Percentiles rank a stretch among this genome's conserved stretches.
Evolutionary conservation across 1,284 basidiomycete genomes (phyloP).

Genomic region (Trichosporon ovoides): DNA sequence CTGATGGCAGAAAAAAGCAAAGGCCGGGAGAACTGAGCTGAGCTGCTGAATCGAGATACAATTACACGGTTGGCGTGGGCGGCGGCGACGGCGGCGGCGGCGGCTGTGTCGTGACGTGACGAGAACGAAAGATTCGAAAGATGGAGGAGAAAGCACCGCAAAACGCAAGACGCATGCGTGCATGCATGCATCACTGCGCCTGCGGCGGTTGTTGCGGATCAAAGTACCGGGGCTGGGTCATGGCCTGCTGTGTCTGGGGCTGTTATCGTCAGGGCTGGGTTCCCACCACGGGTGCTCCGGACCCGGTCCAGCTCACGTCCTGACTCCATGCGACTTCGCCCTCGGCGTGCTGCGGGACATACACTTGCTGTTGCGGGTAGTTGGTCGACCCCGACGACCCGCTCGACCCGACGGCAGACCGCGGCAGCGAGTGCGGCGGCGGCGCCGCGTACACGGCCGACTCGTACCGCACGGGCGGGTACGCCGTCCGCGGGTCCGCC

Average conservation of each 20-base stretch:
- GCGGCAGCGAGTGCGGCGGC: constrained; percentile 26
- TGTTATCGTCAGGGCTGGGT: constrained; percentile 18
- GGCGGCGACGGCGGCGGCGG: no score
- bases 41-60: no score
- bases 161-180: no score
- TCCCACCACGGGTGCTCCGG: constrained; percentile 12
- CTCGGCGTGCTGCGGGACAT: constrained; percentile 15
- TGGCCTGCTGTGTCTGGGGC: neutral
- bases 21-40: no score
- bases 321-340: constrained; percentile 22
- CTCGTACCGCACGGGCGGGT: constrained; percentile 31
- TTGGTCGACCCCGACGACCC: constrained; percentile 12
- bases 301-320: constrained; percentile 22
- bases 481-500: constrained; percentile 30
- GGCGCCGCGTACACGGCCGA: constrained; percentile 28
- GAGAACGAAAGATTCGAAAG: no score
- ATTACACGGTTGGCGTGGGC: no score
- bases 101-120: no score
- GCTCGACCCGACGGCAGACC: constrained; percentile 19
- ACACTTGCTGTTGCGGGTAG: constrained; percentile 11
- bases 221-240: constrained; percentile 1
- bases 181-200: neutral
- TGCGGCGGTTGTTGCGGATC: constrained; percentile 2
- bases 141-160: neutral
- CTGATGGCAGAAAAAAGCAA: no score